Base-by-base conservation (phyloP, 169 alveolate genomes). In the Haemoproteus tartakovskyi region DNA sequence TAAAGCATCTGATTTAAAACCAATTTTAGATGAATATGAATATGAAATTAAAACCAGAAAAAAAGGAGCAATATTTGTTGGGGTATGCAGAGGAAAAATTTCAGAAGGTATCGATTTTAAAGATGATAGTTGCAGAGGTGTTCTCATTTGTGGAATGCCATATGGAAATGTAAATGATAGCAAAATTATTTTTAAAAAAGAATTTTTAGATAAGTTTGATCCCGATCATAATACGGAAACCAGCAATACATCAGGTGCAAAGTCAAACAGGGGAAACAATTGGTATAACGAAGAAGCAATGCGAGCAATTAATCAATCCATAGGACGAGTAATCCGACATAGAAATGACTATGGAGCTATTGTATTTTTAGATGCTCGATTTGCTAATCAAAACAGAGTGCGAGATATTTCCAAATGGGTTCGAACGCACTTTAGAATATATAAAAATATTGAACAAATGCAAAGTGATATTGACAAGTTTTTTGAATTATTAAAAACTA, bases 261-360 rank as follows among this genome's bases (percentile, higher is more conserved):
- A 3, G 24, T 19, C 64, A 11, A 56, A 70, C 16, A 88, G 48
- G 56, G 95, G 96, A 21, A 54, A 79, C 36, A 92, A 91, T 41
- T 96, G 98, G 98, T 94, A 95, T 88, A 78, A 87, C 37, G 89
- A 92, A 60, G 94, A 95, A 80, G 98, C 98, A 1, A 93, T 95
- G 29, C 87, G 98, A 79, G 97, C 98, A 11, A 94, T 93, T 21
- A 97, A 97, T 87, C 97, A 97, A 81, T 97, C 98, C 1, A 86
- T 96, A 14, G 99, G 99, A 18, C 91, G 99, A 78, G 96, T 95
- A 21, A 93, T 97, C 21, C 88, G 99, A 57, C 99, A 97, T 87
- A 87, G 79, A 45, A 63, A 93, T 56, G 99, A 96, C 79, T 96
- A 93, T 78, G 99, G 99, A 27, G 84, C 89, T 14, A 89, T 96